Conservation (phyloP, 164 flowering plant species). For the Saururus chinensis region DNA sequence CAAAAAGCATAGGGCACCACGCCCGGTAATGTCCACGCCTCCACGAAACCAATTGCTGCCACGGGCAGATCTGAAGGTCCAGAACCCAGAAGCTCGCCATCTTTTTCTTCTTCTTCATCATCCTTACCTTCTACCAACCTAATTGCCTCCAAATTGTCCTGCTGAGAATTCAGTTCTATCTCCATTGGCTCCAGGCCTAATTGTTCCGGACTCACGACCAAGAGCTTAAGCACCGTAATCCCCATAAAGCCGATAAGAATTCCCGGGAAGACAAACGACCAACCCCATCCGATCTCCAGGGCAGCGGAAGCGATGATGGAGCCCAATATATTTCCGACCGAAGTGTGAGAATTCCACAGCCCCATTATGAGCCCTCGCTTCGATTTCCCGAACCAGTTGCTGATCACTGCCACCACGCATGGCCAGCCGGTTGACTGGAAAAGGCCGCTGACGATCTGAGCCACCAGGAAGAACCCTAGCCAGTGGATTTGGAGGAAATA, state of each 20-base stretch:
- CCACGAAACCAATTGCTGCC: constrained; percentile 80
- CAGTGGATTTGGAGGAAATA: constrained; percentile 61
- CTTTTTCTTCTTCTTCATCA: constrained; percentile 35
- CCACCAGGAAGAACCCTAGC: constrained; percentile 41
- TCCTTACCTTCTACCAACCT: constrained; percentile 13
- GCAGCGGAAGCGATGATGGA: constrained; percentile 67
- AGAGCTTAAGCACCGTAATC: constrained; percentile 46
- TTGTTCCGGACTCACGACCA: constrained; percentile 63
- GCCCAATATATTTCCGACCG: constrained; percentile 81
- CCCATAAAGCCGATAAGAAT: constrained; percentile 43
- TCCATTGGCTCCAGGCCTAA: constrained; percentile 48
- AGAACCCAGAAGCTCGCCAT: constrained; percentile 24
- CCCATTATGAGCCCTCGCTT: constrained; percentile 97
- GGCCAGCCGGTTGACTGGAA: constrained; percentile 97
- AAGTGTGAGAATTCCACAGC: constrained; percentile 81
- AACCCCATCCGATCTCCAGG: constrained; percentile 97
- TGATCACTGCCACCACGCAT: constrained; percentile 81
- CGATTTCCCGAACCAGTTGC: constrained; percentile 88
- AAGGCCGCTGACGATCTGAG: constrained; percentile 68
- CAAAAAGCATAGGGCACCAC: constrained; percentile 88
- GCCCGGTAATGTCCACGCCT: constrained; percentile 89
- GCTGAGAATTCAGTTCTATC: constrained; percentile 45
- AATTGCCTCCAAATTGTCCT: constrained; percentile 1
- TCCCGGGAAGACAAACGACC: constrained; percentile 89
- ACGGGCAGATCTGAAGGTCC: constrained; percentile 12